Percentiles rank a stretch among this genome's conserved stretches.
Conservation (phyloP, 2,329 filamentous ascomycete species). For the Fusarium ramigenum region DNA sequence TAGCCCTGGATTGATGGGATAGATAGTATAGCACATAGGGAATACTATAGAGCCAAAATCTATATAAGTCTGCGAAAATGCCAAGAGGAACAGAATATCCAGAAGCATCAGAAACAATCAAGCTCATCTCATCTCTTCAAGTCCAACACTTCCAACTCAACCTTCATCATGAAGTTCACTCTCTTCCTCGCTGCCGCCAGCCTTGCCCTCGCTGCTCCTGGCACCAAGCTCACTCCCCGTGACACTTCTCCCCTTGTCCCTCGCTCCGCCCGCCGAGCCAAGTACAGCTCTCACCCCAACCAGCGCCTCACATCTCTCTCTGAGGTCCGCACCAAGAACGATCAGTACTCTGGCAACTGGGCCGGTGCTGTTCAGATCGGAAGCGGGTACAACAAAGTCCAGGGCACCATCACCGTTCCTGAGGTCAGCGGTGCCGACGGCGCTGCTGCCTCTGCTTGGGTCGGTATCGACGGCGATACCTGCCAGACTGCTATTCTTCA, state of each 20-base stretch:
- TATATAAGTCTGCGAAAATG: neutral
- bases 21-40: neutral
- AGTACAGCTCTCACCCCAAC: conserved; percentile 3
- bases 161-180: conserved; percentile 8
- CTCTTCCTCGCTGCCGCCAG: neutral
- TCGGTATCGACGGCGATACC: conserved; percentile 59
- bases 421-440: neutral
- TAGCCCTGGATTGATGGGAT: neutral
- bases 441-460: conserved; percentile 46
- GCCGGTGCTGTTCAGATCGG: conserved; percentile 3
- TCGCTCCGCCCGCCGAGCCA: conserved; percentile 1
- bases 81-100: neutral
- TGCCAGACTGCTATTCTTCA: conserved; percentile 53
- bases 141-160: neutral
- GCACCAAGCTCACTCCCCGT: conserved; percentile 3
- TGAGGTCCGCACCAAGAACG: neutral
- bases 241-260: conserved; percentile 7
- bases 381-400: conserved; percentile 3
- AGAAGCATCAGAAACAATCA: neutral
- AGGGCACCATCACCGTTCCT: conserved; percentile 12
- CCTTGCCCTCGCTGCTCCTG: neutral
- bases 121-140: neutral
- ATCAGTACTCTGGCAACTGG: conserved; percentile 11
- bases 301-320: neutral
- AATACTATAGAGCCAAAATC: neutral